Percentiles rank a stretch among this genome's conserved stretches.
phyloP scores from a whole-genome alignment of 441 rosid genomes.

The Populus hybrid region DNA sequence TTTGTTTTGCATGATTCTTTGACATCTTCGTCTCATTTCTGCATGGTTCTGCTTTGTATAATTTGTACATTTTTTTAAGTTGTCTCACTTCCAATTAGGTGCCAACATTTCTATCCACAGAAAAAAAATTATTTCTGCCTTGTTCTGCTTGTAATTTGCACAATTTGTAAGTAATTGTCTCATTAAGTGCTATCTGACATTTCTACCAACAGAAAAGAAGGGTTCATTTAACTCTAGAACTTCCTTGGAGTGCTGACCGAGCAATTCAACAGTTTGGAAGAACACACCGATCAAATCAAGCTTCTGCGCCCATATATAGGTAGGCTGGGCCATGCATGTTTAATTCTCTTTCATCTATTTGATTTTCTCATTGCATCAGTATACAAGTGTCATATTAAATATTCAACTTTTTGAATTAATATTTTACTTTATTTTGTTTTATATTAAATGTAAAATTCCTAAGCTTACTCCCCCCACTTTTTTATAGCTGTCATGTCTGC shows the following conservation, averaged over 20 bases:
- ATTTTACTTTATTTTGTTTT: background rate
- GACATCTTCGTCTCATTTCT: background rate
- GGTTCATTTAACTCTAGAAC: constrained; percentile 95
- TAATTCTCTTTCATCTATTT: constrained; percentile 9
- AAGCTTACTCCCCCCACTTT: background rate
- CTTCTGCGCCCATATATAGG: constrained; percentile 99
- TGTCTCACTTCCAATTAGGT: too few relatives aligned
- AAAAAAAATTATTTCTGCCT: background rate
- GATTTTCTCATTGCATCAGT: background rate
- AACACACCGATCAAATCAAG: constrained; percentile 98
- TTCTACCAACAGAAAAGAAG: constrained; percentile 70
- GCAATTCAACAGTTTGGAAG: constrained; percentile 99
- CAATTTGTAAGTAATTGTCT: background rate
- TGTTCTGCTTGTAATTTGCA: background rate
- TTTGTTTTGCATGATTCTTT: background rate
- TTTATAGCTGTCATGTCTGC: background rate
- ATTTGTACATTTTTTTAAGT: too few relatives aligned
- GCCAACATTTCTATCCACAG: background rate
- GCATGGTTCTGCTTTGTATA: too few relatives aligned
- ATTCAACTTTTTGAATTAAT: background rate
- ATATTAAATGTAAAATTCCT: background rate
- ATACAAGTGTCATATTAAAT: background rate
- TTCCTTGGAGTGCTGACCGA: constrained; percentile 99
- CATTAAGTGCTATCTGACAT: constrained; percentile 12
- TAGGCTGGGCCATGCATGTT: constrained; percentile 26